Percentiles rank a stretch among this genome's conserved stretches.
phyloP scores from a whole-genome alignment of 2,329 filamentous ascomycete genomes.

The Teratosphaeria viscida region DNA sequence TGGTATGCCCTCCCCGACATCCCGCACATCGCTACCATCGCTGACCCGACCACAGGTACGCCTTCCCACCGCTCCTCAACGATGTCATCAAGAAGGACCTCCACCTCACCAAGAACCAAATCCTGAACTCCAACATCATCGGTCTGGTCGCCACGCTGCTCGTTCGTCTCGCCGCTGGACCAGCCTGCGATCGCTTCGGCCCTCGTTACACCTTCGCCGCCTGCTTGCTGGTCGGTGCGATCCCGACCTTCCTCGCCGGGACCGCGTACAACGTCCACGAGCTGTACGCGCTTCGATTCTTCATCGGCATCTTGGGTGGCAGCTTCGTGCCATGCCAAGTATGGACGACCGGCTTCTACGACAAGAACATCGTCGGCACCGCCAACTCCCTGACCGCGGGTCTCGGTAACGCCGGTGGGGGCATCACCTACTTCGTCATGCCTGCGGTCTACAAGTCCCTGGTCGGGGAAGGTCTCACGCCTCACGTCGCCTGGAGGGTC shows the following conservation, averaged over 20 bases:
- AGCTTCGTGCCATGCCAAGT: slow-evolving; percentile 81
- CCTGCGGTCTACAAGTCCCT: slow-evolving; percentile 78
- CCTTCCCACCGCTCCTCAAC: slow-evolving; percentile 72
- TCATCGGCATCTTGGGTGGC: slow-evolving; percentile 68
- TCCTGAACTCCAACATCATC: slow-evolving; percentile 85
- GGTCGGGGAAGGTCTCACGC: slow-evolving; percentile 47
- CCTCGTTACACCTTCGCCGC: slow-evolving; percentile 69
- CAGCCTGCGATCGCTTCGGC: slow-evolving; percentile 76
- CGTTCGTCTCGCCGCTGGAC: slow-evolving; percentile 67
- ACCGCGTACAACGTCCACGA: slow-evolving; percentile 58
- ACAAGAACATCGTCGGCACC: slow-evolving; percentile 83
- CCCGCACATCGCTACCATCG: background rate
- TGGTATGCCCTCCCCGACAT: slow-evolving; percentile 38
- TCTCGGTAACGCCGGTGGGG: slow-evolving; percentile 78
- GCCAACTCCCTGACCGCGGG: slow-evolving; percentile 79
- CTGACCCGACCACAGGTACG: slow-evolving; percentile 50
- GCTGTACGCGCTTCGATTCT: slow-evolving; percentile 66
- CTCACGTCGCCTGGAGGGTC: slow-evolving; percentile 70
- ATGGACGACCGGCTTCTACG: slow-evolving; percentile 87
- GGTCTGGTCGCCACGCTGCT: slow-evolving; percentile 65
- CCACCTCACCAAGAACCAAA: slow-evolving; percentile 55
- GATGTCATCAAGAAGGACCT: slow-evolving; percentile 74
- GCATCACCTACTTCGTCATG: slow-evolving; percentile 91
- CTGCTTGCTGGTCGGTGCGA: slow-evolving; percentile 64
- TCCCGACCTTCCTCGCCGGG: slow-evolving; percentile 74